phyloP scores from a whole-genome alignment of 345 rosid genomes.

The Reutealis trisperma region DNA sequence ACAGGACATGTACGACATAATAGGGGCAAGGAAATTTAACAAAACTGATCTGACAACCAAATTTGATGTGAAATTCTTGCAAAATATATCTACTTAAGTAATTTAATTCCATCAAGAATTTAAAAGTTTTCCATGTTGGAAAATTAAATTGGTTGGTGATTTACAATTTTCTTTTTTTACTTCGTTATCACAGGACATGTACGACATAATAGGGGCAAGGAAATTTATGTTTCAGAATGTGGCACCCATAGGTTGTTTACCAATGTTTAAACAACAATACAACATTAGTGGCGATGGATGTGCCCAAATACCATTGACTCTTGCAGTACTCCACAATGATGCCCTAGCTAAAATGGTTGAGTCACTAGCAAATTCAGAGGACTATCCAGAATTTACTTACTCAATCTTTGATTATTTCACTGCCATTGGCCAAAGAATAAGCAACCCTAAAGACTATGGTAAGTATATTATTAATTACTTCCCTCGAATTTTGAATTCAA shows the following conservation, averaged over 20 bases:
- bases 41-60: too few relatives aligned
- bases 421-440: neutral
- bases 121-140: too few relatives aligned
- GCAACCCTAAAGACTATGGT: neutral
- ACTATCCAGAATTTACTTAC: neutral
- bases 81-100: too few relatives aligned
- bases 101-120: too few relatives aligned
- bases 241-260: neutral
- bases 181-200: neutral
- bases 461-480: too few relatives aligned
- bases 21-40: too few relatives aligned
- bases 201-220: constrained; percentile 3
- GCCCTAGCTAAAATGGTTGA: neutral
- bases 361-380: neutral
- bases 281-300: neutral
- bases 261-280: neutral
- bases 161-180: too few relatives aligned
- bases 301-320: neutral
- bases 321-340: neutral
- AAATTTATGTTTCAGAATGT: neutral
- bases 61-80: too few relatives aligned
- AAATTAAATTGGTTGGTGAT: too few relatives aligned
- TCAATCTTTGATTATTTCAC: neutral
- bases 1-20: too few relatives aligned
- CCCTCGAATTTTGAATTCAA: too few relatives aligned